phyloP scores from a whole-genome alignment of 2,329 filamentous ascomycete species.

The Aspergillus oerlinghausenensis region DNA sequence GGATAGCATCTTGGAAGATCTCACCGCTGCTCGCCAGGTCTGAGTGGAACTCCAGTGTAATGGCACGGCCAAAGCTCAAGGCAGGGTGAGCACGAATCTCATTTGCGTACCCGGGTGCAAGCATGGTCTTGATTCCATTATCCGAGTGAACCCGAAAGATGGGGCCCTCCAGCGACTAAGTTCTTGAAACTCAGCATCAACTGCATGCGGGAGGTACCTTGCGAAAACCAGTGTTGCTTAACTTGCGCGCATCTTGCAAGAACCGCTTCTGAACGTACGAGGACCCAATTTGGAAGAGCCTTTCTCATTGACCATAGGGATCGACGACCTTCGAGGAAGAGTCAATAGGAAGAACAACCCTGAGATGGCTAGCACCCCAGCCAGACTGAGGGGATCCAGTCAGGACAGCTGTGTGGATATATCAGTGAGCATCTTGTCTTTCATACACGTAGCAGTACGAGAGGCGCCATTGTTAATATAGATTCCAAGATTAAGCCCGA shows the following conservation, averaged over 20 bases:
- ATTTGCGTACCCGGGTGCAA: slow-evolving; percentile 16
- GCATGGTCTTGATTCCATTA: slow-evolving; percentile 16
- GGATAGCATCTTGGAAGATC: too few relatives aligned
- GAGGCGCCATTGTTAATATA: too few relatives aligned
- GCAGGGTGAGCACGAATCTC: slow-evolving; percentile 19
- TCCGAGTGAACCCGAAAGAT: slow-evolving; percentile 15
- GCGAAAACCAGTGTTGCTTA: not conserved
- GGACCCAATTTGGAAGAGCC: not conserved
- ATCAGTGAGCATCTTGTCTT: too few relatives aligned
- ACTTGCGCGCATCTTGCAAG: not conserved
- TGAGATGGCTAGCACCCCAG: too few relatives aligned
- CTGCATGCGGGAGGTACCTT: not conserved
- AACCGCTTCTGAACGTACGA: not conserved
- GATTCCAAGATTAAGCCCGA: too few relatives aligned
- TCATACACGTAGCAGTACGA: too few relatives aligned
- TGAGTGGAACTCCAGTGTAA: slow-evolving; percentile 13
- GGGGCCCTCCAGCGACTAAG: slow-evolving; percentile 3
- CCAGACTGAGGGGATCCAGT: too few relatives aligned
- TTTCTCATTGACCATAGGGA: not conserved
- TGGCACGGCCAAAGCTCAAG: slow-evolving; percentile 14
- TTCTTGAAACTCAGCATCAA: not conserved
- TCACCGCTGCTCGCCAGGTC: too few relatives aligned
- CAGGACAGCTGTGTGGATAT: too few relatives aligned
- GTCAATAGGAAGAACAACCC: too few relatives aligned
- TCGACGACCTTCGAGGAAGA: not conserved